Percentiles rank a stretch among this genome's conserved stretches.
Conservation (phyloP, 169 alveolate genomes). For the Theileria parva region DNA sequence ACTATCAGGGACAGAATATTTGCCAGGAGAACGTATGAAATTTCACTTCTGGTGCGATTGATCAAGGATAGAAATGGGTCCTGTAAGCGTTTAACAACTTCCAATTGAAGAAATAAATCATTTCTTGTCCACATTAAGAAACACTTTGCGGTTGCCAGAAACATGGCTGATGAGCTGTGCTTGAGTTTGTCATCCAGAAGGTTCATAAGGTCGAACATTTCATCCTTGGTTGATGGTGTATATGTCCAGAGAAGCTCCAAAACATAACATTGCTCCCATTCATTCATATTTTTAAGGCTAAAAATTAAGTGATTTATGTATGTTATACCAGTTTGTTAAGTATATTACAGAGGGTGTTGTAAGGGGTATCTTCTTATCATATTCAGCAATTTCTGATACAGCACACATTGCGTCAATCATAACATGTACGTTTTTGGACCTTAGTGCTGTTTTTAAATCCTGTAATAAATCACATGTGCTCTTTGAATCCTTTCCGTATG, state of each 20-base stretch:
- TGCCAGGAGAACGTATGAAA: slow-evolving; percentile 75
- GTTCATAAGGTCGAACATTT: slow-evolving; percentile 95
- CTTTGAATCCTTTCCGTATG: slow-evolving; percentile 18
- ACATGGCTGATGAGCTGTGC: slow-evolving; percentile 92
- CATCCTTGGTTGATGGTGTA: slow-evolving; percentile 90
- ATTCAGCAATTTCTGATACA: slow-evolving; percentile 32
- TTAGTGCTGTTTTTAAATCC: slow-evolving; percentile 38
- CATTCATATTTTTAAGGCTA: slow-evolving; percentile 81
- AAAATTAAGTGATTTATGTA: background rate
- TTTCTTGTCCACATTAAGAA: slow-evolving; percentile 75
- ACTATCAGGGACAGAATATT: slow-evolving; percentile 64
- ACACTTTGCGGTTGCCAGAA: slow-evolving; percentile 88
- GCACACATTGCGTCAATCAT: slow-evolving; percentile 63
- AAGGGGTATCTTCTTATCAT: slow-evolving; percentile 22
- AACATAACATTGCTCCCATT: slow-evolving; percentile 96
- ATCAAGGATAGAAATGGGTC: slow-evolving; percentile 81
- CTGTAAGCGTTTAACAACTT: slow-evolving; percentile 75
- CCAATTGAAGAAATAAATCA: slow-evolving; percentile 72
- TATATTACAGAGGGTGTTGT: slow-evolving; percentile 38
- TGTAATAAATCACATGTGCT: slow-evolving; percentile 16
- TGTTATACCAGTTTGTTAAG: slow-evolving; percentile 35
- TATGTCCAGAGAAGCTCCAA: slow-evolving; percentile 89
- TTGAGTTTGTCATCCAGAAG: slow-evolving; percentile 92
- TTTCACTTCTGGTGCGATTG: slow-evolving; percentile 76
- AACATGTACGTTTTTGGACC: slow-evolving; percentile 50